A percentile compares a stretch with the other conserved stretches of the same genome.
Evolutionary conservation across 768 basidiomycete species (phyloP).

Genomic region (Daedaleopsis sinensis): DNA sequence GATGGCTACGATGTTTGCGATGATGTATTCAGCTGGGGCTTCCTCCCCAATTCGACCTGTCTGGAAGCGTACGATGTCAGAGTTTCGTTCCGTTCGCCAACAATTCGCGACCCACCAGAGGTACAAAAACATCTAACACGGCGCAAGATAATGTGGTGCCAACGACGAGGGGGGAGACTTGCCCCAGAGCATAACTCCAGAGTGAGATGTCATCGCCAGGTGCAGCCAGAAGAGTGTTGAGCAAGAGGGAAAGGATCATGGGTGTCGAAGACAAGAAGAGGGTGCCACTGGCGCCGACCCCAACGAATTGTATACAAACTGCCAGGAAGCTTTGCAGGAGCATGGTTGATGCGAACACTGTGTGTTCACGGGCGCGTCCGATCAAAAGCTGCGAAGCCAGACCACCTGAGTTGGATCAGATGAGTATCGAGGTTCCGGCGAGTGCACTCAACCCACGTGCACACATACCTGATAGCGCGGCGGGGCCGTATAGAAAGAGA

Average conservation of each 20-base stretch:
- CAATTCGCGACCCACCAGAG: slow-evolving; percentile 57
- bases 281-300: slow-evolving; percentile 77
- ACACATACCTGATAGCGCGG: slow-evolving; percentile 66
- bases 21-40: slow-evolving; percentile 86
- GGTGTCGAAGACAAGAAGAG: slow-evolving; percentile 67
- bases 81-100: background rate
- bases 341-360: slow-evolving; percentile 60
- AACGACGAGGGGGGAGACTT: slow-evolving; percentile 54
- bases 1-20: slow-evolving; percentile 73
- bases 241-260: slow-evolving; percentile 55
- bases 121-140: slow-evolving; percentile 87
- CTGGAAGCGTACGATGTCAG: slow-evolving; percentile 37
- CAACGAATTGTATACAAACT: slow-evolving; percentile 59
- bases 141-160: slow-evolving; percentile 61
- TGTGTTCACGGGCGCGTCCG: slow-evolving; percentile 58
- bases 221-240: slow-evolving; percentile 48
- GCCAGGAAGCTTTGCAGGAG: slow-evolving; percentile 62
- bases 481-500: slow-evolving; percentile 73
- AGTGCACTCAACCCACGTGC: background rate
- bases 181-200: slow-evolving; percentile 65
- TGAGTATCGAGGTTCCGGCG: background rate
- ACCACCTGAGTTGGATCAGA: slow-evolving; percentile 46
- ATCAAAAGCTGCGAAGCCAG: slow-evolving; percentile 63
- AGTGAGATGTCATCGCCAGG: slow-evolving; percentile 49
- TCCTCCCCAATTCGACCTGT: slow-evolving; percentile 83